Conservation (phyloP, 306 rosid species). For the Corylus americana region DNA sequence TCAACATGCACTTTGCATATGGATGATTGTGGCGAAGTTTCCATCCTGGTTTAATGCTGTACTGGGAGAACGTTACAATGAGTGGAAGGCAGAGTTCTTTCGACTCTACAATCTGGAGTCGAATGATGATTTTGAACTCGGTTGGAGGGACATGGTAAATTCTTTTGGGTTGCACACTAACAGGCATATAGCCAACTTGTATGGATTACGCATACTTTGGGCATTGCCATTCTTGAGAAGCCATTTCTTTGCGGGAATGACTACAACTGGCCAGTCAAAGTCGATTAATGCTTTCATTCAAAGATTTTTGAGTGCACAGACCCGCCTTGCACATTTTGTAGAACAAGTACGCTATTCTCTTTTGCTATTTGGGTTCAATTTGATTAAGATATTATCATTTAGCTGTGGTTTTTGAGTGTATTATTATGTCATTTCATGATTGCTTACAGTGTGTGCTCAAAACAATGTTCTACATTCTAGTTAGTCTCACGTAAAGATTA, state of each 20-base stretch:
- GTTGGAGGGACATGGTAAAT: slow-evolving; percentile 87
- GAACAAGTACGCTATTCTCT: slow-evolving; percentile 67
- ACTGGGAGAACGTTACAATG: slow-evolving; percentile 93
- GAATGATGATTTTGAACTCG: slow-evolving; percentile 81
- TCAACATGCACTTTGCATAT: slow-evolving; percentile 89
- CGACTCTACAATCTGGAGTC: slow-evolving; percentile 81
- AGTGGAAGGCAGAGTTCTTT: slow-evolving; percentile 90
- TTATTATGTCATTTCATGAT: background rate
- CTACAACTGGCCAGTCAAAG: slow-evolving; percentile 86
- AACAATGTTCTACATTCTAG: background rate
- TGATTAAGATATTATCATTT: background rate
- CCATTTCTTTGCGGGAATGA: slow-evolving; percentile 92
- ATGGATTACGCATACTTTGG: slow-evolving; percentile 76
- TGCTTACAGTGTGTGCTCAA: background rate
- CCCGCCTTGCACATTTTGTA: slow-evolving; percentile 85
- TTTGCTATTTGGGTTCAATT: slow-evolving; percentile 10
- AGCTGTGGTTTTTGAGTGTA: background rate
- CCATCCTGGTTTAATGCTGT: slow-evolving; percentile 98
- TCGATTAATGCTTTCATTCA: slow-evolving; percentile 92
- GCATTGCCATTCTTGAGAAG: slow-evolving; percentile 92
- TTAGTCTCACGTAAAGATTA: background rate
- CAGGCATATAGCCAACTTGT: slow-evolving; percentile 78
- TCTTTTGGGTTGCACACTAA: slow-evolving; percentile 86
- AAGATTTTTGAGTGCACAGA: slow-evolving; percentile 91
- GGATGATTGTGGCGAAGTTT: slow-evolving; percentile 98